These are phyloP conservation scores for Aplosporella prunicola DNA, from an alignment of 2,329 filamentous ascomycete species.

Conservation along the genomic window DNA sequence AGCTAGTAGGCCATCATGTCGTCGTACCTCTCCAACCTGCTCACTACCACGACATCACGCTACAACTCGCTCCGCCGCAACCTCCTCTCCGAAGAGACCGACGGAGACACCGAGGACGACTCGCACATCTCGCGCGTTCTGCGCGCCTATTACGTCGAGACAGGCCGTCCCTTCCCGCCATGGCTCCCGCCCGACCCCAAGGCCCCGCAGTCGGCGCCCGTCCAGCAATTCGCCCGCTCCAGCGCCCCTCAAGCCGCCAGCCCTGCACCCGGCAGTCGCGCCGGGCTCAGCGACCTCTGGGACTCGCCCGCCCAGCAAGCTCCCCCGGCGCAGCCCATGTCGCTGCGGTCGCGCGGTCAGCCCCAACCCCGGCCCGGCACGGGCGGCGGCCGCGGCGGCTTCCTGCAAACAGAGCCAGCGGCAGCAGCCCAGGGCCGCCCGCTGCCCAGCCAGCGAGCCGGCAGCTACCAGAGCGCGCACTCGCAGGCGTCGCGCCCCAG, in stretches of 20 bases:
- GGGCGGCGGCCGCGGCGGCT: constrained; percentile 23
- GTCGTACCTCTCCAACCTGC: constrained; percentile 71
- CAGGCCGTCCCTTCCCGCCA: constrained; percentile 66
- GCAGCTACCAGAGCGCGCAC: constrained; percentile 59
- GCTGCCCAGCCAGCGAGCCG: constrained; percentile 62
- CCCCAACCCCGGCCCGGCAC: constrained; percentile 35
- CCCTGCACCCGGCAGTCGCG: constrained; percentile 26
- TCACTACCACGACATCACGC: constrained; percentile 46
- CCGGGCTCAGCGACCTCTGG: constrained; percentile 52
- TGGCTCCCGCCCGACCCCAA: constrained; percentile 93
- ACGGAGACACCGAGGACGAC: constrained; percentile 63
- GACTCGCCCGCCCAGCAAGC: constrained; percentile 34
- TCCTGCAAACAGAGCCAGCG: constrained; percentile 19
- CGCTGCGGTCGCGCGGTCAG: constrained; percentile 30
- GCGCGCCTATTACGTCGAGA: constrained; percentile 85
- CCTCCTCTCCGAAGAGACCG: constrained; percentile 53
- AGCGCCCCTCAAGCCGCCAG: constrained; percentile 19
- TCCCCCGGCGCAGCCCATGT: constrained; percentile 31
- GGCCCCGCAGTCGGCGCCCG: constrained; percentile 46
- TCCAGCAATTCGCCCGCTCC: constrained; percentile 40
- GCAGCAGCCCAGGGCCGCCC: constrained; percentile 42
- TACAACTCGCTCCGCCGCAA: constrained; percentile 52
- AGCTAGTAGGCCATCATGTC: too few relatives aligned
- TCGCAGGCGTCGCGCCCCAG: constrained; percentile 19
- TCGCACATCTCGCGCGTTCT: constrained; percentile 91